phyloP scores from a whole-genome alignment of 768 basidiomycete genomes.

The Asterophora parasitica region DNA sequence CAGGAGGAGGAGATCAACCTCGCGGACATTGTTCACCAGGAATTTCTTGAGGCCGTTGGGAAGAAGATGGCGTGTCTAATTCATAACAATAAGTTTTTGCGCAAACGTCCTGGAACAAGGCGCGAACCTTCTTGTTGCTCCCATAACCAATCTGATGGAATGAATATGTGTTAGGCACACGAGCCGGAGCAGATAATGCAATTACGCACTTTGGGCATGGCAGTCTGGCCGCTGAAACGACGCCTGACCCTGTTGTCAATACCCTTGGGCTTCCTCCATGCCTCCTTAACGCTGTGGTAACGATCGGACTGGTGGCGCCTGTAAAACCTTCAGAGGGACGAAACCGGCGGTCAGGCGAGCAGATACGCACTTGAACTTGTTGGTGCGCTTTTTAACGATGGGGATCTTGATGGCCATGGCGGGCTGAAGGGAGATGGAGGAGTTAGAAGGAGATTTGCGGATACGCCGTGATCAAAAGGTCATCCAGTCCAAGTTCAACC shows the following conservation, averaged over 20 bases:
- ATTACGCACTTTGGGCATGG: constrained; percentile 85
- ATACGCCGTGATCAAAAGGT: constrained; percentile 21
- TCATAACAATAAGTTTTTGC: neutral
- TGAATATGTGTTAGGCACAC: constrained; percentile 2
- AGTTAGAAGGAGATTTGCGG: constrained; percentile 20
- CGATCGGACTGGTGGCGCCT: constrained; percentile 99
- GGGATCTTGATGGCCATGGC: constrained; percentile 51
- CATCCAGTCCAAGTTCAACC: constrained; percentile 31
- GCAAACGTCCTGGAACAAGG: constrained; percentile 34
- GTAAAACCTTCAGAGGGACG: constrained; percentile 12
- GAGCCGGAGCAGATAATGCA: neutral
- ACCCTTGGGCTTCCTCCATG: constrained; percentile 99
- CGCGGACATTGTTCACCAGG: constrained; percentile 88
- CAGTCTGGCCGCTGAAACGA: constrained; percentile 90
- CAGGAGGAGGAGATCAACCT: constrained; percentile 94
- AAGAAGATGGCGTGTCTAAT: constrained; percentile 86
- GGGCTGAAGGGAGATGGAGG: constrained; percentile 24
- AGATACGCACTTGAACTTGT: constrained; percentile 82
- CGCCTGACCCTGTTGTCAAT: constrained; percentile 98
- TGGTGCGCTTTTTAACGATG: constrained; percentile 95
- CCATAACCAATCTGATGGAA: constrained; percentile 72
- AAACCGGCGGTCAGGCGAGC: constrained; percentile 5
- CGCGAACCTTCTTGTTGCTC: constrained; percentile 74
- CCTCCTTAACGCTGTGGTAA: constrained; percentile 94
- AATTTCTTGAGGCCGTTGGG: constrained; percentile 96